Evolutionary conservation across 108 stramenopile species (phyloP).

Genomic region (Pseudonitzschia delicatissima): DNA sequence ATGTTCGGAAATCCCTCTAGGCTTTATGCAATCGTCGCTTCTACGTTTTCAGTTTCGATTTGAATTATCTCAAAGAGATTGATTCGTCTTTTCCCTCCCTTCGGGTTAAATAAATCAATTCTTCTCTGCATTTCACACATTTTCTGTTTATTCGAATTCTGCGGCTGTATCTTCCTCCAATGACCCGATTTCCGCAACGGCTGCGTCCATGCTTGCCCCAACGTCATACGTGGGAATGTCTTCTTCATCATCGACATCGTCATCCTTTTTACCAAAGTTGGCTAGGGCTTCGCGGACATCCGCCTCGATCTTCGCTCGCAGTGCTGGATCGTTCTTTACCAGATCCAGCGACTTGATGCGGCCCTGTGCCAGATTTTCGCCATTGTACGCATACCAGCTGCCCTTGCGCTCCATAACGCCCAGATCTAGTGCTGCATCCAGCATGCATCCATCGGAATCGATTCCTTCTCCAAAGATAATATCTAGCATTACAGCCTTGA

Average conservation of each 20-base stretch:
- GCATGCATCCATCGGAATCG: conserved; percentile 77
- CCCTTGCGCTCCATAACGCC: conserved; percentile 82
- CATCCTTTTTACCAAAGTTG: conserved; percentile 28
- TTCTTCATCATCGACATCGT: conserved; percentile 20
- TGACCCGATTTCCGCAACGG: not conserved
- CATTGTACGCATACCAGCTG: conserved; percentile 82
- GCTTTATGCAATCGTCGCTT: too few relatives aligned
- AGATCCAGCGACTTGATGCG: conserved; percentile 58
- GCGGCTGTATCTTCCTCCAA: not conserved
- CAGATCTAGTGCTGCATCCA: conserved; percentile 84
- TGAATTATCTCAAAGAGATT: too few relatives aligned
- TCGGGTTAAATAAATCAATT: too few relatives aligned
- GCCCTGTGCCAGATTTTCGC: conserved; percentile 82
- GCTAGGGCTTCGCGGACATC: conserved; percentile 62
- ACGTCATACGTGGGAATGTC: not conserved
- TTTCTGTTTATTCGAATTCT: conserved; percentile 1
- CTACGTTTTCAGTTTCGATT: too few relatives aligned
- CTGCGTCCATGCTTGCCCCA: not conserved
- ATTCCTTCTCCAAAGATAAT: conserved; percentile 87
- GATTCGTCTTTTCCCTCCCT: too few relatives aligned
- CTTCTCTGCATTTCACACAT: too few relatives aligned
- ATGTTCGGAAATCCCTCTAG: too few relatives aligned
- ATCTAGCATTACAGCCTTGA: conserved; percentile 81
- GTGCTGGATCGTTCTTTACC: conserved; percentile 53
- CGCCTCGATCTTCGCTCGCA: conserved; percentile 46